Base-by-base conservation (phyloP, 371 early-diverging fungal species). In the Mortierella polycephala region DNA sequence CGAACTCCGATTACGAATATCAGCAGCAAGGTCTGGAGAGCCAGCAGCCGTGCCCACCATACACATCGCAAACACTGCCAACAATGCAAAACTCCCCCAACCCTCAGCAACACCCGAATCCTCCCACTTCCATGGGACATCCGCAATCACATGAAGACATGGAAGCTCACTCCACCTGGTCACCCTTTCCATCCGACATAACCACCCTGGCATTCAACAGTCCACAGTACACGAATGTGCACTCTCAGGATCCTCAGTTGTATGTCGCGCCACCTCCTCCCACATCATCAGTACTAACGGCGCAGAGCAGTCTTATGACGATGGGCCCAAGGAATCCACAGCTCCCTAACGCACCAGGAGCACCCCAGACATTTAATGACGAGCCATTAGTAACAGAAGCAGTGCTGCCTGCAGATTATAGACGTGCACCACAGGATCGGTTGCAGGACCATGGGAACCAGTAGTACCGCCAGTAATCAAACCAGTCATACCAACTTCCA, bases 311-410 rank as follows among this genome's bases (percentile, higher is more conserved):
- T n/a, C 30, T 10, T 51, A 13, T 42, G n/a, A 12, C 52, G 9
- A 11, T 1, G 52, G 60, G 56, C 0, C 21, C 49, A 7, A 44
- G 69, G 44, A 56, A 61, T 18, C 69, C 63, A 41, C 63, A 62
- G 59, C 30, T 53, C 21, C 62, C 42, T 57, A 52, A 21, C 7
- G 12, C 46, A 10, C 44, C 12, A 37, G 58, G 62, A 23, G 63
- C 69, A 20, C 69, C 69, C 0, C 69, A 69, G 20, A 57, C 21
- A 12, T 52, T 18, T 21, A 57, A 62, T 4, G 47, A 49, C 37
- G 37, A 47, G 50, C 16, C 23, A 16, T 14, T 23, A 60, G 60
- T 44, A 18, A 13, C 57, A 10, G 21, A 37, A 11, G 13, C 14
- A n/a, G 42, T 41, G 41, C 8, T 39, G 6, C 57, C 45, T 8